Evolutionary conservation across 2,329 filamentous ascomycete genomes (phyloP).

Genomic region (Whalleya microplaca): DNA sequence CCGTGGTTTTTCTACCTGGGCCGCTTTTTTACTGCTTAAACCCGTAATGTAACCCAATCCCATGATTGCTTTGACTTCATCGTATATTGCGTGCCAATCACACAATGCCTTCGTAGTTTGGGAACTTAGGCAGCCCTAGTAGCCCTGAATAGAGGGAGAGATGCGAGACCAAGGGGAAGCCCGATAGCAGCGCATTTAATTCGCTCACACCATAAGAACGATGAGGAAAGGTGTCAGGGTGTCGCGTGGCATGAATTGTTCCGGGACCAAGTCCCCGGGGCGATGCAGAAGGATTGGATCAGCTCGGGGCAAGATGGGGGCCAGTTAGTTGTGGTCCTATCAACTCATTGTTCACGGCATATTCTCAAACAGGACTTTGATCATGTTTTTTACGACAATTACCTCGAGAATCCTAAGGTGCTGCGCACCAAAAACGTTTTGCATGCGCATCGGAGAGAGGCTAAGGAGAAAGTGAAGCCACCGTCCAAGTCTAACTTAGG

Average conservation of each 20-base stretch:
- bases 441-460: background rate
- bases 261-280: background rate
- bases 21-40: conserved; percentile 4
- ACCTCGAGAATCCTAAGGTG: conserved; percentile 5
- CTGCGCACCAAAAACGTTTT: too few relatives aligned
- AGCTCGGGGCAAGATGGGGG: conserved; percentile 27
- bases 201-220: conserved; percentile 12
- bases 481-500: too few relatives aligned
- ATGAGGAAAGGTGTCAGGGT: background rate
- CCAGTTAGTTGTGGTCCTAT: conserved; percentile 25
- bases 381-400: too few relatives aligned
- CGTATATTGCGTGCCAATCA: conserved; percentile 21
- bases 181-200: conserved; percentile 27
- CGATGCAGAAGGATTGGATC: background rate
- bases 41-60: conserved; percentile 3
- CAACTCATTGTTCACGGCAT: conserved; percentile 13
- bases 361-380: conserved; percentile 24
- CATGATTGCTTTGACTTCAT: conserved; percentile 6
- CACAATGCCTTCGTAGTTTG: background rate
- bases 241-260: conserved; percentile 20
- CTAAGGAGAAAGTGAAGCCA: background rate
- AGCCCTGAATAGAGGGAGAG: background rate
- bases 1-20: too few relatives aligned
- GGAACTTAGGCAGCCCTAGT: background rate
- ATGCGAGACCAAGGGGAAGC: conserved; percentile 10